A percentile compares a stretch with the other conserved stretches of the same genome.
Conservation (phyloP, 805 yeast genomes). For the Komagataella populi region DNA sequence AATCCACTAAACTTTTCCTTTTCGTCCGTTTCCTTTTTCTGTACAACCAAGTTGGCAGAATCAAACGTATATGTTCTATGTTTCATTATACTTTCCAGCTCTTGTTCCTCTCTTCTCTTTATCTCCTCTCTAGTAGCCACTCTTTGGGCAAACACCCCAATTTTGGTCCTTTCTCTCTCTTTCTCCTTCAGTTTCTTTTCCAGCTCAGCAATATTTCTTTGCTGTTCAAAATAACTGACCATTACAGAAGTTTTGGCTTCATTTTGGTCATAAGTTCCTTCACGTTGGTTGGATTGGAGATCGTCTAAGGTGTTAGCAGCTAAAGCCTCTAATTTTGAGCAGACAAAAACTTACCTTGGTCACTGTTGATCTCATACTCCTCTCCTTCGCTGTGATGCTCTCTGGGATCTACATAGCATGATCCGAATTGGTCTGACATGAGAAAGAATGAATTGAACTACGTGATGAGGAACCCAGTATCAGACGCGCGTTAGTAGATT, state of each 20-base stretch:
- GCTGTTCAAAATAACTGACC: not conserved
- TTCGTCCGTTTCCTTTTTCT: conserved; percentile 16
- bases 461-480: not conserved
- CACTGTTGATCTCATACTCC: not conserved
- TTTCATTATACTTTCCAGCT: not conserved
- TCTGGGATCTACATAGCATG: not conserved
- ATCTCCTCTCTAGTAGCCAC: not conserved
- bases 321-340: not conserved
- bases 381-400: not conserved
- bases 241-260: not conserved
- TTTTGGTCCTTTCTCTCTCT: not conserved
- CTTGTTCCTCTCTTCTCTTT: not conserved
- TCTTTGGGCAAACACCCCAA: not conserved
- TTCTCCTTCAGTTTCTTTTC: not conserved
- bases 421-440: not conserved
- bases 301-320: not conserved
- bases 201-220: not conserved
- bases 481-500: not conserved
- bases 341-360: not conserved
- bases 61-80: not conserved
- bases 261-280: not conserved
- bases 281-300: not conserved
- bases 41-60: not conserved
- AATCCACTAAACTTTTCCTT: conserved; percentile 32
- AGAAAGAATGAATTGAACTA: too few relatives aligned